A percentile compares a stretch with the other conserved stretches of the same genome.
These are phyloP conservation scores for Cercophora samala DNA, from an alignment of 495 filamentous ascomycete species.

Conservation along the genomic window DNA sequence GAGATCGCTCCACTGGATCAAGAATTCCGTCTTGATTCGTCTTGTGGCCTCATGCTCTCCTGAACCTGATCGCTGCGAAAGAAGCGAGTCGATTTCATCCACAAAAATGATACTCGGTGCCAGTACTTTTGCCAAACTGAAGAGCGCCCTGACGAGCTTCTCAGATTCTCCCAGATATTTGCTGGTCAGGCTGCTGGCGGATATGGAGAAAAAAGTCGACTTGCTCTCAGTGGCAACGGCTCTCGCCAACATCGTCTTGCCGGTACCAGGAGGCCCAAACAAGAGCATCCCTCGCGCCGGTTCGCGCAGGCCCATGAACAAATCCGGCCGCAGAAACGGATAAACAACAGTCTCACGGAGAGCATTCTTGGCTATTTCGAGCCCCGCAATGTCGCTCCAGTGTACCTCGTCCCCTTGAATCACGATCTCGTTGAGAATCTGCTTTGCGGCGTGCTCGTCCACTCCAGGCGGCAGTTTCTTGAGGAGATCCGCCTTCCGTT, in stretches of 20 bases:
- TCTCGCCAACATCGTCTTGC: conserved; percentile 96
- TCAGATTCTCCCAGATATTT: conserved; percentile 97
- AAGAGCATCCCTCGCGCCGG: conserved; percentile 93
- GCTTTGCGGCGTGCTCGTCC: conserved; percentile 76
- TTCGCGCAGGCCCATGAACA: conserved; percentile 93
- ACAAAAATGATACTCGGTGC: conserved; percentile 98
- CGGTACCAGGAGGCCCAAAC: conserved; percentile 94
- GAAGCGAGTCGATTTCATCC: conserved; percentile 94
- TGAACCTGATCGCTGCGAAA: conserved; percentile 76
- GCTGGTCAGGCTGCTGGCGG: conserved; percentile 85
- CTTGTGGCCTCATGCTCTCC: conserved; percentile 92
- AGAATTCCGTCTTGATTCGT: conserved; percentile 94
- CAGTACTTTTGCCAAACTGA: conserved; percentile 81
- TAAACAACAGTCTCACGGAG: conserved; percentile 97
- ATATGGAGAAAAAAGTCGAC: conserved; percentile 97
- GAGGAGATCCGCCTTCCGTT: conserved; percentile 53
- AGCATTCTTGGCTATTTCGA: conserved; percentile 86
- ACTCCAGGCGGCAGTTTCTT: conserved; percentile 76
- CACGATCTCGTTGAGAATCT: conserved; percentile 95
- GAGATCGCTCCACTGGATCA: conserved; percentile 96
- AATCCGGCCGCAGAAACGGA: conserved; percentile 90
- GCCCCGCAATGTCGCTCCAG: conserved; percentile 90
- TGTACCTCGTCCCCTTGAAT: conserved; percentile 91
- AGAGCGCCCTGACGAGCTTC: conserved; percentile 92
- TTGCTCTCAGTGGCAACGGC: conserved; percentile 93